Base-by-base conservation (phyloP, 352 stramenopile genomes). In the Peronospora belbahrii region DNA sequence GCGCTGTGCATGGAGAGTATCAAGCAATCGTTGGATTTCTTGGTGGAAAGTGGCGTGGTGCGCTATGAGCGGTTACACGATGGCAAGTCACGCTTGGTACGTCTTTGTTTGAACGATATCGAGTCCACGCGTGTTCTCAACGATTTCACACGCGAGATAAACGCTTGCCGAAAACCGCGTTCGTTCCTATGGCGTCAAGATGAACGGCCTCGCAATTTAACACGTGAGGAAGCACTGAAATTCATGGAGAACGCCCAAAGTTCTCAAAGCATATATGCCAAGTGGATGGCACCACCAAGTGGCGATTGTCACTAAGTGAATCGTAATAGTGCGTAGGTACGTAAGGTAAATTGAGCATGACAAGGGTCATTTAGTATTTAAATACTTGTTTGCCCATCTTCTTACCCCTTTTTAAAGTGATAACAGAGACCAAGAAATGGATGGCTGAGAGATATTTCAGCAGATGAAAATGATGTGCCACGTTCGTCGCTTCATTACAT, bases 1-100 rank as follows among this genome's bases (percentile, higher is more conserved):
- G 70, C 77, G 17, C 65, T 88, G 3, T 88, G 77, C 50, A 83
- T 68, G 33, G 77, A 88, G 53, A 86, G 69, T 28, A 74, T 88
- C 27, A 86, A 86, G 49, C 74, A 88, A 46, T 64, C 74, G 37
- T 52, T 86, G 5, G 77, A 84, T 25, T 88, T 80, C 34, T 53
- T 85, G 4, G 42, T 73, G 10, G 73, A 84, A 44, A 58, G 42
- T n/a, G 48, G 41, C 3, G 42, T 82, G 11, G 45, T 88, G 18
- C 42, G 48, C 10, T 73, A 58, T 31, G 57, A 60, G 43, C 42
- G 55, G 14, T 59, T 62, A 6, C 19, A 33, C 6, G 53, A 78
- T 45, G 34, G 61, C 44, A 49, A 65, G 15, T 48, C 60, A 27
- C 40, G 55, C 42, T 40, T 70, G 31, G 17, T 80, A 32, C 48